These are phyloP conservation scores for Lactarius tabidus DNA, from an alignment of 768 basidiomycete genomes.

Conservation along the genomic window DNA sequence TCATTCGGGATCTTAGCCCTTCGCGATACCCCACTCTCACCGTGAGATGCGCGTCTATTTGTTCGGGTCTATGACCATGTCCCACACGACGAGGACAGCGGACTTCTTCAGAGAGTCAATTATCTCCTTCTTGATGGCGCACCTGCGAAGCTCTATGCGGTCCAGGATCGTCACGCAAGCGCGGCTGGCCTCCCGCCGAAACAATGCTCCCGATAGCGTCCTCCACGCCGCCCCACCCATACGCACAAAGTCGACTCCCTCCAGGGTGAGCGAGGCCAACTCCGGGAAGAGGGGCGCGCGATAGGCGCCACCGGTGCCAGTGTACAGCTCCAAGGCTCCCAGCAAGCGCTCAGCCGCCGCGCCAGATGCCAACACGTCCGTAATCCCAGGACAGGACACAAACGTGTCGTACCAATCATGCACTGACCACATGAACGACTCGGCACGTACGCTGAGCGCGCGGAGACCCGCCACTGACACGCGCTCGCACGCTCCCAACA, in stretches of 20 bases:
- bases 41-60: constrained; percentile 14
- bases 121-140: constrained; percentile 11
- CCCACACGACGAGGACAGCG: constrained; percentile 18
- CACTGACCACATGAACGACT: constrained; percentile 2
- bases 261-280: constrained; percentile 14
- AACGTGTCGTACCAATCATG: constrained; percentile 18
- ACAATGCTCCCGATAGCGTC: constrained; percentile 4
- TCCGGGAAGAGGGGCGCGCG: constrained; percentile 7
- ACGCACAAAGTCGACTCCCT: constrained; percentile 13
- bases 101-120: constrained; percentile 6
- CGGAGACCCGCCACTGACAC: constrained; percentile 12
- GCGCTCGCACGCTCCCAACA: constrained; percentile 1
- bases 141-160: constrained; percentile 14
- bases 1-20: neutral
- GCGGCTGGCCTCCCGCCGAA: constrained; percentile 9
- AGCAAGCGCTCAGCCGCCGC: constrained; percentile 11
- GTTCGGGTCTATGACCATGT: constrained; percentile 12
- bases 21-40: neutral
- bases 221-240: constrained; percentile 1
- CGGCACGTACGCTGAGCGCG: constrained; percentile 2
- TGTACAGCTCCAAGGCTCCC: neutral
- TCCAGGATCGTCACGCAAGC: constrained; percentile 19
- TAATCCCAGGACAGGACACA: constrained; percentile 6
- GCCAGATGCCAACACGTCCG: constrained; percentile 12
- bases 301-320: neutral